A percentile compares a stretch with the other conserved stretches of the same genome.
phyloP scores from a whole-genome alignment of 2,329 filamentous ascomycete species.

The Penicillium oxalicum region DNA sequence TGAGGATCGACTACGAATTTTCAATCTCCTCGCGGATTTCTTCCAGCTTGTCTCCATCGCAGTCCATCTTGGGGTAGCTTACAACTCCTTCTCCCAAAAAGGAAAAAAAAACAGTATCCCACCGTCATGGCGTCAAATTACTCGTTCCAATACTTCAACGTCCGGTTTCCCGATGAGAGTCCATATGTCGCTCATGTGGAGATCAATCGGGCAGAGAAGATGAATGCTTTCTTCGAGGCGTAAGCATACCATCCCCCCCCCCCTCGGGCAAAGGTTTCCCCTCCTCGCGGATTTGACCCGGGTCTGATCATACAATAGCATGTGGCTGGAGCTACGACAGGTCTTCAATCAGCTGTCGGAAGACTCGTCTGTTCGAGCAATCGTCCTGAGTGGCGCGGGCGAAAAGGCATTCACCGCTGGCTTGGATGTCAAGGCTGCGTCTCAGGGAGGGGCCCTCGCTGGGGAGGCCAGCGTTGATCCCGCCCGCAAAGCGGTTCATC shows the following conservation, averaged over 20 bases:
- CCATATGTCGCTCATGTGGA: constrained; percentile 82
- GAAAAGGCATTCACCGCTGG: constrained; percentile 80
- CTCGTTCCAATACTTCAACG: constrained; percentile 57
- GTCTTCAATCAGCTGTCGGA: constrained; percentile 68
- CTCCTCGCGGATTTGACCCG: constrained; percentile 1
- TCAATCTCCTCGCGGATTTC: too few species aligned
- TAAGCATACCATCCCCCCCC: constrained; percentile 29
- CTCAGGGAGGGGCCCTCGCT: constrained; percentile 47
- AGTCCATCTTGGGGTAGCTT: too few species aligned
- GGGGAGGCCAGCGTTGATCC: constrained; percentile 45
- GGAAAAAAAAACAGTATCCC: neutral
- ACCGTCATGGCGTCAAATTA: constrained; percentile 22
- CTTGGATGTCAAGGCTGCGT: constrained; percentile 71
- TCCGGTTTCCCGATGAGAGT: constrained; percentile 56
- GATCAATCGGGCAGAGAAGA: constrained; percentile 78
- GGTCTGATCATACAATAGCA: constrained; percentile 39
- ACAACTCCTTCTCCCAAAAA: too few species aligned
- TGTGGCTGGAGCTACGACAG: constrained; percentile 75
- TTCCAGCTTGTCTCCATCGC: too few species aligned
- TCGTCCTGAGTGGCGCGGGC: constrained; percentile 76
- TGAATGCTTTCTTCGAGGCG: constrained; percentile 78
- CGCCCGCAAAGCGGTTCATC: constrained; percentile 56
- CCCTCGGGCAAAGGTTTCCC: neutral
- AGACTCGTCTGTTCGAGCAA: constrained; percentile 66
- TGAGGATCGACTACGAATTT: too few species aligned